These are phyloP conservation scores for Suhomyces panamericanus DNA, from an alignment of 1,139 yeast genomes.

Conservation along the genomic window DNA sequence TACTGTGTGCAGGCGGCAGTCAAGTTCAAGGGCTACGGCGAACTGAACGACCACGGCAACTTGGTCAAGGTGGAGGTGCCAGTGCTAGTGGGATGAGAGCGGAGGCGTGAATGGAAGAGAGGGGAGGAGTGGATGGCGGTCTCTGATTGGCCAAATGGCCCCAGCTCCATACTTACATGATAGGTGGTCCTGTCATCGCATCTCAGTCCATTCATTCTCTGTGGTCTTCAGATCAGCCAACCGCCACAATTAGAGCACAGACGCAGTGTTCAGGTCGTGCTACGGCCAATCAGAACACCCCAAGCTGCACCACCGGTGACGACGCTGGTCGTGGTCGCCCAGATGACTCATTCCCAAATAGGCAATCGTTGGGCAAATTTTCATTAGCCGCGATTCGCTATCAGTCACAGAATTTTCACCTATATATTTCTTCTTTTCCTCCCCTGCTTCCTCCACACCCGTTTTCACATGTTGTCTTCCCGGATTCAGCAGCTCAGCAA, in stretches of 20 bases:
- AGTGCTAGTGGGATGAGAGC: constrained; percentile 36
- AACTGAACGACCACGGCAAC: constrained; percentile 38
- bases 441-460: not conserved
- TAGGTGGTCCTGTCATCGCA: no score
- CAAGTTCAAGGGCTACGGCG: constrained; percentile 42
- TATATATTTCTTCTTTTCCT: constrained; percentile 9
- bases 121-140: not conserved
- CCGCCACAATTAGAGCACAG: no score
- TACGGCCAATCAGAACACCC: not conserved
- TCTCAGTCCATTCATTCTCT: no score
- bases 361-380: constrained; percentile 30
- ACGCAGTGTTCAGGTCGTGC: no score
- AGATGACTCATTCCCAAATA: constrained; percentile 28
- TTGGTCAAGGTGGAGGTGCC: constrained; percentile 43
- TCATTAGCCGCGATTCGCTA: constrained; percentile 44
- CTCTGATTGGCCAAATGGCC: not conserved
- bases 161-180: no score
- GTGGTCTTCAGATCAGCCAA: no score
- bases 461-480: constrained; percentile 5
- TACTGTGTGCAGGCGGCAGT: constrained; percentile 44
- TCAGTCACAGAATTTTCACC: constrained; percentile 21
- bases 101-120: not conserved
- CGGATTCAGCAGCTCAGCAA: constrained; percentile 9
- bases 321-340: constrained; percentile 6
- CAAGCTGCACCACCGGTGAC: constrained; percentile 4